phyloP scores from a whole-genome alignment of 2,329 filamentous ascomycete species.

The Verticillium albo-atrum region DNA sequence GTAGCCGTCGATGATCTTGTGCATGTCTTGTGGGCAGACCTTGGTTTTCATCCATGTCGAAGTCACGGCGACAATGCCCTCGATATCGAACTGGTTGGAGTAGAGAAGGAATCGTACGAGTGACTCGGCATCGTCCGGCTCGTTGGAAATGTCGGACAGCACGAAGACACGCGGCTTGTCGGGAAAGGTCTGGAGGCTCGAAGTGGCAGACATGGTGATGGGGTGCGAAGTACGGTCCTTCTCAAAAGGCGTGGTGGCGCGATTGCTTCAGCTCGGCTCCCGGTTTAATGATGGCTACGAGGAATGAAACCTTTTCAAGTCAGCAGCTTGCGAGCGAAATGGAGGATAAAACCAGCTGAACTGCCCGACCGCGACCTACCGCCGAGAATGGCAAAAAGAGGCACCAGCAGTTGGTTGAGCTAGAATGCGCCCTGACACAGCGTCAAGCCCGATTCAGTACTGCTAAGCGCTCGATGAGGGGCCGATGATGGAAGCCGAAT shows the following conservation, averaged over 20 bases:
- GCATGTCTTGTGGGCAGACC: constrained; percentile 35
- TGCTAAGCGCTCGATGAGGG: background rate
- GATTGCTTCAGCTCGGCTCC: background rate
- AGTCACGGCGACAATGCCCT: constrained; percentile 37
- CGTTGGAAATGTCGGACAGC: constrained; percentile 38
- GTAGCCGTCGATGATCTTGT: constrained; percentile 35
- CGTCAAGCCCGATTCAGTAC: background rate
- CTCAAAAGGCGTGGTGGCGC: background rate
- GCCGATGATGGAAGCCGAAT: background rate
- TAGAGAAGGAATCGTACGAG: constrained; percentile 39
- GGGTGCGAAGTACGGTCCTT: background rate
- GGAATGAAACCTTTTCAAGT: background rate
- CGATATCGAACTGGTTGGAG: constrained; percentile 38
- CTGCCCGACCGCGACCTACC: background rate
- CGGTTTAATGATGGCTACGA: background rate
- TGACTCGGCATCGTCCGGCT: constrained; percentile 39
- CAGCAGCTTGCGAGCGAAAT: background rate
- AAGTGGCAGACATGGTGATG: background rate
- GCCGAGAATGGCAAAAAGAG: background rate
- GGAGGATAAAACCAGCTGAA: background rate
- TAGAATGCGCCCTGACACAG: background rate
- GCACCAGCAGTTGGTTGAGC: background rate
- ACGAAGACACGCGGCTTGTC: constrained; percentile 31
- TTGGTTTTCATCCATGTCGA: constrained; percentile 38
- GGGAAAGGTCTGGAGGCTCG: background rate